phyloP scores from a whole-genome alignment of 2,329 filamentous ascomycete genomes.

The Talaromyces sp. region DNA sequence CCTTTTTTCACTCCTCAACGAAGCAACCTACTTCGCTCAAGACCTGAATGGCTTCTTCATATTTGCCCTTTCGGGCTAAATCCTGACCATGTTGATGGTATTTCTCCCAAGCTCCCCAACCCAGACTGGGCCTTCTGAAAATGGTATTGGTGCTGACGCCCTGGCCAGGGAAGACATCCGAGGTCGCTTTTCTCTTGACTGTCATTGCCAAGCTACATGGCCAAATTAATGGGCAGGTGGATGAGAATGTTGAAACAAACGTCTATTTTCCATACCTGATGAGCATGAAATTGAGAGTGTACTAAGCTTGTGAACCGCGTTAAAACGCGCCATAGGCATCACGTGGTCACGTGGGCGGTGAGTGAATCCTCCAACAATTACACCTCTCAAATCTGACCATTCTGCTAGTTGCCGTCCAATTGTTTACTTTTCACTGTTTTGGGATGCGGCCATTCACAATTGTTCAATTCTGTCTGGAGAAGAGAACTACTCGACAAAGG shows the following conservation, averaged over 20 bases:
- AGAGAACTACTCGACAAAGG: constrained; percentile 14
- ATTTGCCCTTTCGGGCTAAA: constrained; percentile 45
- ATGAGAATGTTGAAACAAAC: not conserved
- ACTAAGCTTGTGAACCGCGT: constrained; percentile 4
- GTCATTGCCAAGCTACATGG: constrained; percentile 12
- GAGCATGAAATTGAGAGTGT: not conserved
- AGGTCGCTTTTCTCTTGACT: constrained; percentile 8
- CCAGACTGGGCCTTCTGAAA: constrained; percentile 7
- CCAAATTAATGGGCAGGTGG: not conserved
- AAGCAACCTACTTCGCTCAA: constrained; percentile 37
- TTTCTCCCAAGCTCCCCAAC: constrained; percentile 23
- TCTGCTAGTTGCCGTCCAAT: constrained; percentile 9
- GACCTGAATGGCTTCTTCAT: constrained; percentile 41
- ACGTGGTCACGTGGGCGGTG: constrained; percentile 19
- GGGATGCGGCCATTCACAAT: constrained; percentile 24
- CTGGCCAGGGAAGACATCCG: not conserved
- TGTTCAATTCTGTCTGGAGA: not conserved
- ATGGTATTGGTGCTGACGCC: not conserved
- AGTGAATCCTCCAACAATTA: not conserved
- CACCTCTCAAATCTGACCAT: not conserved
- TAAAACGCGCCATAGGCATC: constrained; percentile 3
- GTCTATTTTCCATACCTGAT: not conserved
- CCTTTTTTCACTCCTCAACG: not conserved
- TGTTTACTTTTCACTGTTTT: constrained; percentile 48
- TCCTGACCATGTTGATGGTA: constrained; percentile 42